phyloP scores from a whole-genome alignment of 139 green algal species.

The Tetratostichococcus sp. region DNA sequence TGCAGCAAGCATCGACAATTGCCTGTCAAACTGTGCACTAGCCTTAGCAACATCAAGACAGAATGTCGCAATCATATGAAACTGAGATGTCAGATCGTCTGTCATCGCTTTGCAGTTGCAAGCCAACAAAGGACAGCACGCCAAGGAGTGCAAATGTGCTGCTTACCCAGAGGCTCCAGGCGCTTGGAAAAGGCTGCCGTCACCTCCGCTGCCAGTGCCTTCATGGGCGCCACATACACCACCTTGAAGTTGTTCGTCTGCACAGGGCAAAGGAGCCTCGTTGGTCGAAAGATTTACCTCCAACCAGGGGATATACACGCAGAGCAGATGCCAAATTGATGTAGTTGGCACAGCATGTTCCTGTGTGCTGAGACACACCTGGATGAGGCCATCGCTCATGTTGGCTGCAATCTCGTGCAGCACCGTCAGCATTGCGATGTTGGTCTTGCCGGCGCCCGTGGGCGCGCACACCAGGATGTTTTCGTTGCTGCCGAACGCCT shows the following conservation, averaged over 20 bases:
- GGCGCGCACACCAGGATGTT: constrained; percentile 90
- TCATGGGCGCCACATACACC: constrained; percentile 99
- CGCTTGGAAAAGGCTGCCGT: constrained; percentile 78
- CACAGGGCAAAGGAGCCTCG: too few species aligned
- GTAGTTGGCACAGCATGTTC: too few species aligned
- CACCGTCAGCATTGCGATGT: constrained; percentile 98
- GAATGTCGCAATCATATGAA: too few species aligned
- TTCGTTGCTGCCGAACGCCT: constrained; percentile 78
- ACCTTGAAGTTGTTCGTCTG: constrained; percentile 72
- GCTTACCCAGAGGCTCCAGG: constrained; percentile 74
- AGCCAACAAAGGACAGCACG: too few species aligned
- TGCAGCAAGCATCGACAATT: background rate
- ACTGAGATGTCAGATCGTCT: too few species aligned
- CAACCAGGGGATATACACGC: too few species aligned
- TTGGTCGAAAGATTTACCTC: too few species aligned
- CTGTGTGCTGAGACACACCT: constrained; percentile 9
- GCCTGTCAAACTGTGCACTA: too few species aligned
- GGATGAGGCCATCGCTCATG: constrained; percentile 69
- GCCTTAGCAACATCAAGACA: too few species aligned
- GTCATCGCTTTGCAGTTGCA: too few species aligned
- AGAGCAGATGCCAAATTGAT: too few species aligned
- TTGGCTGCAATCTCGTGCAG: constrained; percentile 80
- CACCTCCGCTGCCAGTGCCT: constrained; percentile 91
- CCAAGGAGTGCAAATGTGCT: too few species aligned
- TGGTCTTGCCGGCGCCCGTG: constrained; percentile 95